A percentile compares a stretch with the other conserved stretches of the same genome.
These are phyloP conservation scores for Ceratobasidium sp. DNA, from an alignment of 1,284 basidiomycete genomes.

Conservation along the genomic window DNA sequence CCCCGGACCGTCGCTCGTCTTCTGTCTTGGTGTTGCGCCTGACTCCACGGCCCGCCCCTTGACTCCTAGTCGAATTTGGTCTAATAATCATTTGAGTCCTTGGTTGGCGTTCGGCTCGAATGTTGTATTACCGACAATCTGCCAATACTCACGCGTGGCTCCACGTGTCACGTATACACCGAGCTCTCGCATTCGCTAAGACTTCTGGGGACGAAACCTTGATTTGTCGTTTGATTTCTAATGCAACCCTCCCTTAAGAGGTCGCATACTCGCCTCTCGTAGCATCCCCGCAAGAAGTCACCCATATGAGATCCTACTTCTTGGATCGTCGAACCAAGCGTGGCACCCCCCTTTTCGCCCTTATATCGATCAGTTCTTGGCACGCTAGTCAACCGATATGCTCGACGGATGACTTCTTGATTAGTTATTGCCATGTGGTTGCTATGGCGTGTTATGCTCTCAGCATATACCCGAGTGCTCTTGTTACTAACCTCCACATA, in stretches of 20 bases:
- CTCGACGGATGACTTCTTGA: too few relatives aligned
- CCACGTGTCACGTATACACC: too few relatives aligned
- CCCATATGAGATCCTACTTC: slow-evolving; percentile 8
- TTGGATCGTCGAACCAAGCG: neutral
- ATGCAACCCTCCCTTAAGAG: too few relatives aligned
- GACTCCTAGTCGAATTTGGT: neutral
- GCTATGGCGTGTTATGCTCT: too few relatives aligned
- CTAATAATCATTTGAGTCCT: neutral
- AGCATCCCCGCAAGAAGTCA: slow-evolving; percentile 29
- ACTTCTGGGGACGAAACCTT: too few relatives aligned
- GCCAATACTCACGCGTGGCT: neutral
- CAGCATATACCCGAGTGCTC: neutral
- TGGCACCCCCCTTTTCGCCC: neutral
- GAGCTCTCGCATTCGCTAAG: too few relatives aligned
- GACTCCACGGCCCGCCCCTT: slow-evolving; percentile 21
- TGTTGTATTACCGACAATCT: neutral
- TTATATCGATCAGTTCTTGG: slow-evolving; percentile 1
- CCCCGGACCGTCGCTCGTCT: slow-evolving; percentile 8
- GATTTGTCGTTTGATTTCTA: too few relatives aligned
- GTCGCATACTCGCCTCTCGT: neutral
- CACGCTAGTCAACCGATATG: neutral
- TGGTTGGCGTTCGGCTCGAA: neutral
- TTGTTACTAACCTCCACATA: neutral
- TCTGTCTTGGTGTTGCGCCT: neutral
- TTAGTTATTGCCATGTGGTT: too few relatives aligned